phyloP scores from a whole-genome alignment of 768 basidiomycete species.

The Tylopilus rubrobrunneus region DNA sequence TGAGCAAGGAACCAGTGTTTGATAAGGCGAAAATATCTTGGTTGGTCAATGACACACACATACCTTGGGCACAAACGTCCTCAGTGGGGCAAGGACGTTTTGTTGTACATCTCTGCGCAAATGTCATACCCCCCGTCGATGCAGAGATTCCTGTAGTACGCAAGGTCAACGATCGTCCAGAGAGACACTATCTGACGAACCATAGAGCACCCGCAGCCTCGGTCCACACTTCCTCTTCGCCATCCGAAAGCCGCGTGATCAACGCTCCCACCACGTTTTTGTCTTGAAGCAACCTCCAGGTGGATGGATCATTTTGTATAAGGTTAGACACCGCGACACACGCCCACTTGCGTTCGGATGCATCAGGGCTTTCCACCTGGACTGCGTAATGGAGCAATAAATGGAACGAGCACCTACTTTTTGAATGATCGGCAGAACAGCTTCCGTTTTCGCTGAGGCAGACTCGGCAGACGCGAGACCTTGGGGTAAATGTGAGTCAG shows the following conservation, averaged over 20 bases:
- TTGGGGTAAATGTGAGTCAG: conserved; percentile 84
- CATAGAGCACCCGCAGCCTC: conserved; percentile 87
- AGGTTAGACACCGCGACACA: conserved; percentile 95
- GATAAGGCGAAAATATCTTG: too few relatives aligned
- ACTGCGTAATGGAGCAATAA: neutral
- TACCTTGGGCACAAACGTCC: conserved; percentile 67
- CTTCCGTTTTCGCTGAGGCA: conserved; percentile 70
- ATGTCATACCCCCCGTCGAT: conserved; percentile 95
- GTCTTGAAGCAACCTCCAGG: conserved; percentile 82
- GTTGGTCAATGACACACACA: too few relatives aligned
- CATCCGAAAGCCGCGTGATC: conserved; percentile 84
- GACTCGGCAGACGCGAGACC: conserved; percentile 75
- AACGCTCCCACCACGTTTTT: conserved; percentile 86
- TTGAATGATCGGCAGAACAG: conserved; percentile 83
- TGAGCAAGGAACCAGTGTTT: too few relatives aligned
- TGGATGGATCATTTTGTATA: conserved; percentile 93
- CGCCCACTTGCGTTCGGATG: conserved; percentile 87
- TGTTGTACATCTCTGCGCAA: conserved; percentile 96
- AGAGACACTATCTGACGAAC: conserved; percentile 38
- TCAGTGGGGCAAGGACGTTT: conserved; percentile 81
- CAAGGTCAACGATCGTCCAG: conserved; percentile 6
- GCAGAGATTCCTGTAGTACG: conserved; percentile 69
- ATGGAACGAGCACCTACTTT: conserved; percentile 51
- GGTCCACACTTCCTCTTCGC: conserved; percentile 85
- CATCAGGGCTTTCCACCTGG: conserved; percentile 75